These are phyloP conservation scores for Austroboletus eburneus DNA, from an alignment of 768 basidiomycete genomes.

Conservation along the genomic window DNA sequence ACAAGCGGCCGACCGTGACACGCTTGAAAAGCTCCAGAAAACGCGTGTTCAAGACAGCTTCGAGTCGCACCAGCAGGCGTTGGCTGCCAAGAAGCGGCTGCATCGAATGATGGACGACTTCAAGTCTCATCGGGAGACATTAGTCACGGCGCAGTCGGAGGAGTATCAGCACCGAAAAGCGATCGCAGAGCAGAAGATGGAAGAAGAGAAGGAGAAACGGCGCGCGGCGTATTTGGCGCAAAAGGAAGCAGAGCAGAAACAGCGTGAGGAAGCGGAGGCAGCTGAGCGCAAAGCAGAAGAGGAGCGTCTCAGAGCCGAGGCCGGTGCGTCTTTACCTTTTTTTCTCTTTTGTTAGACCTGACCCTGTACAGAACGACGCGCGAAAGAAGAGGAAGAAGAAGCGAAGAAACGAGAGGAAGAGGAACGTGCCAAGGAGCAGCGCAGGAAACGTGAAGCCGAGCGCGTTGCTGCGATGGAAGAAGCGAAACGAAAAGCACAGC, in stretches of 20 bases:
- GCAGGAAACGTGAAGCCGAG: constrained; percentile 50
- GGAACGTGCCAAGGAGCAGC: constrained; percentile 46
- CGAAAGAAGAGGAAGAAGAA: constrained; percentile 52
- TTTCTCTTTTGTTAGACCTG: no score
- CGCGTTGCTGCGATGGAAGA: constrained; percentile 50
- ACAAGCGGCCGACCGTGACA: constrained; percentile 69
- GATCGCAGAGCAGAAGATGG: constrained; percentile 61
- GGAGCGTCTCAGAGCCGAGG: constrained; percentile 44
- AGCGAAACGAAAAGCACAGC: constrained; percentile 55
- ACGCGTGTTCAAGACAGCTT: constrained; percentile 53
- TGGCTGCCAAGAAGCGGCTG: constrained; percentile 74
- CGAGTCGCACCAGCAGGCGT: constrained; percentile 56
- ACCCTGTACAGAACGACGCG: constrained; percentile 40
- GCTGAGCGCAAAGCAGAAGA: constrained; percentile 31
- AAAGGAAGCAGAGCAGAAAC: constrained; percentile 40
- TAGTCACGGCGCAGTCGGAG: constrained; percentile 55
- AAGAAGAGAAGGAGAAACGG: constrained; percentile 80
- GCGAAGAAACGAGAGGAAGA: constrained; percentile 60
- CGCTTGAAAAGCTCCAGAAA: constrained; percentile 59
- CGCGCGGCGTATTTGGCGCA: constrained; percentile 58
- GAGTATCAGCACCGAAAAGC: constrained; percentile 60
- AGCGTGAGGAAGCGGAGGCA: constrained; percentile 24
- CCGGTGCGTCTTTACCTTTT: constrained; percentile 38
- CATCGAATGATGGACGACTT: constrained; percentile 73
- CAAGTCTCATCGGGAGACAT: constrained; percentile 42